Conservation (phyloP, 176 grass and related monocot genomes). For the Juncus inflexus region DNA sequence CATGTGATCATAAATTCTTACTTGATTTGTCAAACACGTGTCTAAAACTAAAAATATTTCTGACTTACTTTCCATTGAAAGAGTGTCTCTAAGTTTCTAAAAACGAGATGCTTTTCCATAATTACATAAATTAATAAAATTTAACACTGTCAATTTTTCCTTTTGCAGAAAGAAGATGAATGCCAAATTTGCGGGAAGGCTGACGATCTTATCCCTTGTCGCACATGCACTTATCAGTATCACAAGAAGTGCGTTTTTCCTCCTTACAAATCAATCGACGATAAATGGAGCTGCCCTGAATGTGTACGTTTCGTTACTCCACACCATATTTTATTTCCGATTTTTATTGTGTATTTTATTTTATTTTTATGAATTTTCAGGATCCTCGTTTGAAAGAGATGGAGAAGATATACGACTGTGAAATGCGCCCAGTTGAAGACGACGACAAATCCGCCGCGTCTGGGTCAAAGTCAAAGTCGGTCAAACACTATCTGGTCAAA, state of each 20-base stretch:
- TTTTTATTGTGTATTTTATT: slow-evolving; percentile 22
- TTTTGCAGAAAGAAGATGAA: slow-evolving; percentile 83
- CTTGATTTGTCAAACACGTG: neutral
- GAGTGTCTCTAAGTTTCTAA: slow-evolving; percentile 26
- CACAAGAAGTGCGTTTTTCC: slow-evolving; percentile 83
- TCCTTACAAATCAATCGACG: slow-evolving; percentile 48
- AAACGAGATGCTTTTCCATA: no score
- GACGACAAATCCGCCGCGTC: slow-evolving; percentile 14
- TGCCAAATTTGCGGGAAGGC: slow-evolving; percentile 67
- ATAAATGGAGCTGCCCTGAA: slow-evolving; percentile 92
- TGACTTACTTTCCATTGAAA: slow-evolving; percentile 11
- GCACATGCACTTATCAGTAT: slow-evolving; percentile 87
- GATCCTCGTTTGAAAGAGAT: slow-evolving; percentile 84
- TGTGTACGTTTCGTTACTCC: slow-evolving; percentile 54
- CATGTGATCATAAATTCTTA: no score
- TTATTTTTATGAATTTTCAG: slow-evolving; percentile 38
- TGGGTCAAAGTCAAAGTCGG: slow-evolving; percentile 42
- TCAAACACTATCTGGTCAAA: slow-evolving; percentile 84
- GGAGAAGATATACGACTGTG: slow-evolving; percentile 92
- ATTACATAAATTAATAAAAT: no score
- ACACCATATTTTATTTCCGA: slow-evolving; percentile 13
- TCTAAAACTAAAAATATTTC: slow-evolving; percentile 16
- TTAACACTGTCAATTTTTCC: slow-evolving; percentile 20
- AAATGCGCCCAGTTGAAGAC: slow-evolving; percentile 41
- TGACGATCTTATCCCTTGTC: slow-evolving; percentile 75